A percentile compares a stretch with the other conserved stretches of the same genome.
phyloP scores from a whole-genome alignment of 495 filamentous ascomycete genomes.

The Lasiosphaeria hispida region DNA sequence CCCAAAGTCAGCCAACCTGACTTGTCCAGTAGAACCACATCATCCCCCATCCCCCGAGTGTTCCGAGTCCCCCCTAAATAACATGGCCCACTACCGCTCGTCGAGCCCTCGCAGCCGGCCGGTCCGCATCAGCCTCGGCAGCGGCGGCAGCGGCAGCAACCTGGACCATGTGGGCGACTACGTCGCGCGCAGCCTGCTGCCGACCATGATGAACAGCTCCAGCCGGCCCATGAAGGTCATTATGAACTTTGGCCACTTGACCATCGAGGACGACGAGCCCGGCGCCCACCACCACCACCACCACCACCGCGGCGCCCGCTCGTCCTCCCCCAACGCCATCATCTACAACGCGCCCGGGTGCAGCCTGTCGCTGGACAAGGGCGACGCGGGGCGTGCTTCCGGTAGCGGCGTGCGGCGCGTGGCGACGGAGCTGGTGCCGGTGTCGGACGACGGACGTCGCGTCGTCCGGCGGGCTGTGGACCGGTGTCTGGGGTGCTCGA shows the following conservation, averaged over 20 bases:
- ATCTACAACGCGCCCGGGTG: conserved; percentile 32
- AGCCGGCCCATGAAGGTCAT: conserved; percentile 8
- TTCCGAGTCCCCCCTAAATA: no score
- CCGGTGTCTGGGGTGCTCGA: conserved; percentile 1
- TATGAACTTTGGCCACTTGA: conserved; percentile 15
- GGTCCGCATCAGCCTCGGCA: neutral
- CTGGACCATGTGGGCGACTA: neutral
- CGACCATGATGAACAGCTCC: conserved; percentile 10
- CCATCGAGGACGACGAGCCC: conserved; percentile 5
- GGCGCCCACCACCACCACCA: no score
- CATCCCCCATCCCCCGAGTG: no score
- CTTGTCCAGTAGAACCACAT: no score
- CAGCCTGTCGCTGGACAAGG: conserved; percentile 11
- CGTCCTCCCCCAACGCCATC: conserved; percentile 19
- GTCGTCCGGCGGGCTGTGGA: neutral
- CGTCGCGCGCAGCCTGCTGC: conserved; percentile 4
- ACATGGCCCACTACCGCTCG: no score
- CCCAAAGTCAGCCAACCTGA: no score
- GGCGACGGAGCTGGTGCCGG: no score
- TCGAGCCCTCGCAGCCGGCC: no score
- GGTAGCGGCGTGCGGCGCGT: no score
- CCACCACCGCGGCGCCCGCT: neutral
- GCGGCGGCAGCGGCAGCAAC: neutral
- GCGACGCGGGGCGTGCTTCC: no score
- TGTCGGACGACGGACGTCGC: neutral